A percentile compares a stretch with the other conserved stretches of the same genome.
Conservation (phyloP, 306 rosid genomes). For the Rosa rugosa region DNA sequence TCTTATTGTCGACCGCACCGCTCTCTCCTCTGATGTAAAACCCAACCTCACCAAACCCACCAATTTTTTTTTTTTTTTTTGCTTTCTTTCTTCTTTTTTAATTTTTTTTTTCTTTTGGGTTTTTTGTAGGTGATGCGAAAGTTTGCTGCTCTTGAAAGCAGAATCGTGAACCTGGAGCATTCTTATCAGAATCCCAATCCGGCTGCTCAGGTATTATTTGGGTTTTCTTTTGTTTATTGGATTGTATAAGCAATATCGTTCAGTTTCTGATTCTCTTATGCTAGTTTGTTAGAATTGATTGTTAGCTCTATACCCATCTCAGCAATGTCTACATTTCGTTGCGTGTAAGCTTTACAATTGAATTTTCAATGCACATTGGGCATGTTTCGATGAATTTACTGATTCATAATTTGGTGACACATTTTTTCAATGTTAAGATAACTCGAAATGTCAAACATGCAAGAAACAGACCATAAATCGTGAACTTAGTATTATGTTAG, state of each 20-base stretch:
- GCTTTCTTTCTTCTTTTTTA: neutral
- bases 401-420: neutral
- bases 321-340: neutral
- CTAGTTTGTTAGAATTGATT: neutral
- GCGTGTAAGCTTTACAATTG: neutral
- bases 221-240: neutral
- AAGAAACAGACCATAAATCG: neutral
- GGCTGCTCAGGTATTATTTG: slow-evolving; percentile 22
- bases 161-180: slow-evolving; percentile 38
- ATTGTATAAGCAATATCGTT: neutral
- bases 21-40: slow-evolving; percentile 36
- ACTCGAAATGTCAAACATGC: neutral
- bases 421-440: neutral
- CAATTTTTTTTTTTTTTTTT: neutral
- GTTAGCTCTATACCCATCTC: neutral
- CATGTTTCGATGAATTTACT: neutral
- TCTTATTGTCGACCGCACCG: slow-evolving; percentile 27
- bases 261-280: neutral
- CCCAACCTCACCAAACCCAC: neutral
- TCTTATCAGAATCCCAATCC: slow-evolving; percentile 30
- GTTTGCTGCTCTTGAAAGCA: slow-evolving; percentile 33
- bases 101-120: neutral
- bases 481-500: neutral
- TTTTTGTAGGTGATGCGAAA: slow-evolving; percentile 32
- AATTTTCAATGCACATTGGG: neutral